Base-by-base conservation (phyloP, 768 basidiomycete species). In the Multifurca ochricompacta region DNA sequence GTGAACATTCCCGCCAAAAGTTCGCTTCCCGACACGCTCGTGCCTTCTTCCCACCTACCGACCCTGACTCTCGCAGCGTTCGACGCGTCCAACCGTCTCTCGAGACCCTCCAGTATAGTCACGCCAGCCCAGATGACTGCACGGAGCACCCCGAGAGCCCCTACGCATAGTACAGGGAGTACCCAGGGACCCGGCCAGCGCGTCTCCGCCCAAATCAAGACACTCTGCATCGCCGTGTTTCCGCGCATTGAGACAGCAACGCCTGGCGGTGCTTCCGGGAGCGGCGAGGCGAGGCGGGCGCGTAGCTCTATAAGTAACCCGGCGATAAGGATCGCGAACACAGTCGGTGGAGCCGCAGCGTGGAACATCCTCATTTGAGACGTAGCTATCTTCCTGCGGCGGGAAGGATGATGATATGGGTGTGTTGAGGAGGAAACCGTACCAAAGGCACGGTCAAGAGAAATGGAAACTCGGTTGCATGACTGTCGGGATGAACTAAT, bases 31-130 rank as follows among this genome's bases (percentile, higher is more conserved):
- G 55, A 56, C 44, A 56, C 50, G 18, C 49, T 56, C 39, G 36
- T n/a, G 19, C 45, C 55, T 1, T 56, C 50, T 6, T 56, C 55
- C 55, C 55, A 56, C 39, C 50, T 37, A n/a, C 55, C 55, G 6
- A 56, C 36, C 50, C 45, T 51, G 2, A 56, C 50, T 11, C 55
- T 23, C 11, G 14, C 50, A 4, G 13, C 25, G 13, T 23, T 31
- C 3, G 27, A 31, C 23, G 13, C 11, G 8, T 6, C 36, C 31
- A 39, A 5, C 5, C 18, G 36, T 27, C n/a, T 25, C 43, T 21
- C 44, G 16, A 46, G 19, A 3, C 25, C 23, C 3, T 32, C 37
- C 8, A 52, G 3, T 16, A 52, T 18, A 34, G n/a, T 5, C 11
- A 19, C 44, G n/a, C 37, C 18, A 0, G 37, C 50, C 49, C 49